A percentile compares a stretch with the other conserved stretches of the same genome.
phyloP scores from a whole-genome alignment of 495 filamentous ascomycete species.

The Trichoderma gamsii region DNA sequence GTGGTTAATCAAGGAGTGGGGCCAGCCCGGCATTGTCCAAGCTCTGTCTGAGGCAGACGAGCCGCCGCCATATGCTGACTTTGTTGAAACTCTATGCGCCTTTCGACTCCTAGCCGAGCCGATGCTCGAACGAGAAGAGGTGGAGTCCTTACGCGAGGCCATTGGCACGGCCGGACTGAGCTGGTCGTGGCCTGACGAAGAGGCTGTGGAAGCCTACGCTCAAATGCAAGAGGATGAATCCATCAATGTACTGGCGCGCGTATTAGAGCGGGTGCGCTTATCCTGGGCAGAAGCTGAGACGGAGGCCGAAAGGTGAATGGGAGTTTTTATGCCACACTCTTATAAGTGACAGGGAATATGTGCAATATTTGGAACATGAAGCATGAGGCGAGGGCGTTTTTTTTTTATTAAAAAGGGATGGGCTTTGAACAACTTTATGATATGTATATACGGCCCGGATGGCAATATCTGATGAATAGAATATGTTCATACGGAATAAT shows the following conservation, averaged over 20 bases:
- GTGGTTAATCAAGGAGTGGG: constrained; percentile 6
- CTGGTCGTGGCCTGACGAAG: constrained; percentile 17
- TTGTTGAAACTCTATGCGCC: constrained; percentile 11
- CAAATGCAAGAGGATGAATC: constrained; percentile 12
- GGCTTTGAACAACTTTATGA: not conserved
- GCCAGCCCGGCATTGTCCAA: not conserved
- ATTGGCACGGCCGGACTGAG: not conserved
- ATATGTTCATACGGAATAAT: not conserved
- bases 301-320: not conserved
- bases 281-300: not conserved
- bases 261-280: constrained; percentile 13
- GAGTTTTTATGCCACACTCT: not conserved
- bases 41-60: not conserved
- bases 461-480: not conserved
- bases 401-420: not conserved
- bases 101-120: constrained; percentile 15
- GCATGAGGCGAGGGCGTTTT: not conserved
- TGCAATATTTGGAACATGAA: not conserved
- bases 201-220: constrained; percentile 1
- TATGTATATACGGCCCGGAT: not conserved
- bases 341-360: not conserved
- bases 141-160: not conserved
- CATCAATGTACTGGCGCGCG: not conserved
- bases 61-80: not conserved
- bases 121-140: constrained; percentile 1